Percentiles rank a stretch among this genome's conserved stretches.
Conservation (phyloP, 805 yeast species). For the Yamadazyma paraphyllophila region DNA sequence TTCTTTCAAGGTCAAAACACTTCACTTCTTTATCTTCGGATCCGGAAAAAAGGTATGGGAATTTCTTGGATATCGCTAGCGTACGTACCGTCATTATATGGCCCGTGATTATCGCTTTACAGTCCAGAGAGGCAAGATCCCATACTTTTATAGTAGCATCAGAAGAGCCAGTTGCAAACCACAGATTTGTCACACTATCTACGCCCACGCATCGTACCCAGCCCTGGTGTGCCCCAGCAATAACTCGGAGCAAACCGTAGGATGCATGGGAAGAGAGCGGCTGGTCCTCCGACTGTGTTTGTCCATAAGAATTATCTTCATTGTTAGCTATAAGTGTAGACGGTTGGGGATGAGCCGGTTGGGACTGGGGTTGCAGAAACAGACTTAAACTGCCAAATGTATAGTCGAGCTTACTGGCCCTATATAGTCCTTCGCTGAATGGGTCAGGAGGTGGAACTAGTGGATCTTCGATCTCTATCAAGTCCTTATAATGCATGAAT, state of each 20-base stretch:
- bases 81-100: slow-evolving; percentile 89
- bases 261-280: background rate
- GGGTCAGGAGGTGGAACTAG: slow-evolving; percentile 27
- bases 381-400: slow-evolving; percentile 9
- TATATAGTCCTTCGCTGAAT: slow-evolving; percentile 32
- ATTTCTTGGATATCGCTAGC: slow-evolving; percentile 65
- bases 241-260: slow-evolving; percentile 47
- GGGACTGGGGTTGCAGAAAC: background rate
- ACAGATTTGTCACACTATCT: slow-evolving; percentile 78
- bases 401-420: slow-evolving; percentile 25
- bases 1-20: slow-evolving; percentile 95
- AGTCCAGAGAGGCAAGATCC: slow-evolving; percentile 73
- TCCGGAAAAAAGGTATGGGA: slow-evolving; percentile 87
- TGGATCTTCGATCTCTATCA: slow-evolving; percentile 12
- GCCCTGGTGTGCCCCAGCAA: slow-evolving; percentile 84
- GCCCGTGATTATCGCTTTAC: slow-evolving; percentile 80
- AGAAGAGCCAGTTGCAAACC: slow-evolving; percentile 90
- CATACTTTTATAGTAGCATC: slow-evolving; percentile 89
- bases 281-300: background rate
- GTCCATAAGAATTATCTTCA: background rate
- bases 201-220: slow-evolving; percentile 83
- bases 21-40: slow-evolving; percentile 91
- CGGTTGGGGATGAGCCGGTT: too few species aligned
- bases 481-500: slow-evolving; percentile 6
- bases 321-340: background rate